Conservation (phyloP, 2,329 filamentous ascomycete species). For the Ciborinia camelliae region DNA sequence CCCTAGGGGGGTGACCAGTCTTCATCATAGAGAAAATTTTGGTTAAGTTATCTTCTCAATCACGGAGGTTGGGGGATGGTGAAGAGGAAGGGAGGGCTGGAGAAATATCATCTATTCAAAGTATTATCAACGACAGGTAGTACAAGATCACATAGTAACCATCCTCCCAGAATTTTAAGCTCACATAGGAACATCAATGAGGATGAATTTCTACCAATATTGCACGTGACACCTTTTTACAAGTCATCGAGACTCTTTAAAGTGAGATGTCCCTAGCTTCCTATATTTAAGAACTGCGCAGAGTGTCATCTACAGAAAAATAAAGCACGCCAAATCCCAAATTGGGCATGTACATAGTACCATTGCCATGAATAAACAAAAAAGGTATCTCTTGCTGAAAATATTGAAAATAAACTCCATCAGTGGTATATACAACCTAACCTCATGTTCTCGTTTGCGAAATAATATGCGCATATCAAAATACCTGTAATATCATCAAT, state of each 20-base stretch:
- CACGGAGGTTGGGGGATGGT: not conserved
- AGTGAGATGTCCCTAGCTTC: not conserved
- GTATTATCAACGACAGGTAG: not conserved
- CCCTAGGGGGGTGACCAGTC: not conserved
- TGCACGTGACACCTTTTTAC: not conserved
- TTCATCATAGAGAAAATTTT: not conserved
- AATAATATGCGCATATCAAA: not conserved
- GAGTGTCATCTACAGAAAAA: not conserved
- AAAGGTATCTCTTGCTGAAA: slow-evolving; percentile 21
- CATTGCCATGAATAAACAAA: not conserved
- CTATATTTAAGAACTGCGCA: not conserved
- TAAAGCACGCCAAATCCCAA: not conserved
- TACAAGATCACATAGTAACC: not conserved
- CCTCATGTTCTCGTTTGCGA: slow-evolving; percentile 9
- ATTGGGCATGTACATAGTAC: slow-evolving; percentile 2
- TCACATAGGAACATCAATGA: not conserved
- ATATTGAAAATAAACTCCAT: slow-evolving; percentile 11
- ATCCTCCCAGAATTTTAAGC: not conserved
- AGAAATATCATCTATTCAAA: not conserved
- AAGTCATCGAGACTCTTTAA: not conserved
- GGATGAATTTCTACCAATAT: not conserved
- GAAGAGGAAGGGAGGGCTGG: not conserved
- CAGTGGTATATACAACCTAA: slow-evolving; percentile 11
- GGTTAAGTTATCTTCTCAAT: not conserved
- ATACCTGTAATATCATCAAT: slow-evolving; percentile 11